phyloP scores from a whole-genome alignment of 495 filamentous ascomycete genomes.

The Terfezia claveryi region DNA sequence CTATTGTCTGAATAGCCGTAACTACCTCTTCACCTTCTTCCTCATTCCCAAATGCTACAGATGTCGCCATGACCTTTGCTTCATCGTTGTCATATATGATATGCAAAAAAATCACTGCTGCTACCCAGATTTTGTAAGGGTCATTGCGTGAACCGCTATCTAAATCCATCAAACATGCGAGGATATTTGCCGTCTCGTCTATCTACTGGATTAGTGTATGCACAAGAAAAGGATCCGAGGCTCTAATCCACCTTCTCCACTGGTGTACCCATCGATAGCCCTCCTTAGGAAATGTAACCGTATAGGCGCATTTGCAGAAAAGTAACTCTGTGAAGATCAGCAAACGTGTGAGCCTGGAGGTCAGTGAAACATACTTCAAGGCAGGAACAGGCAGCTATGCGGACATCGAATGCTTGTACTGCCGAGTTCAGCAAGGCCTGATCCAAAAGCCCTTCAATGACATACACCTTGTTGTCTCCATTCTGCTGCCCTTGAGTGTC shows the following conservation, averaged over 20 bases:
- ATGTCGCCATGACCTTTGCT: slow-evolving; percentile 59
- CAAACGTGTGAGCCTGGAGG: background rate
- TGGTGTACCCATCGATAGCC: slow-evolving; percentile 68
- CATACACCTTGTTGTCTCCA: slow-evolving; percentile 44
- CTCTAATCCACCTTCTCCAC: slow-evolving; percentile 34
- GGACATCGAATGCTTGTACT: slow-evolving; percentile 48
- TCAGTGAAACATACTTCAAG: slow-evolving; percentile 33
- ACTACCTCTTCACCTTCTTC: slow-evolving; percentile 85
- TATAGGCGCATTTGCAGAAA: slow-evolving; percentile 33
- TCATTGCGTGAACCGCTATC: slow-evolving; percentile 38
- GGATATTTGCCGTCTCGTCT: slow-evolving; percentile 59
- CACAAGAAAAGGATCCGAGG: too few species aligned
- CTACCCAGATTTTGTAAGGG: slow-evolving; percentile 82
- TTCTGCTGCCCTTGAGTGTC: slow-evolving; percentile 22
- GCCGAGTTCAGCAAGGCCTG: slow-evolving; percentile 48
- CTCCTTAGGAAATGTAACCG: slow-evolving; percentile 63
- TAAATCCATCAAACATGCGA: slow-evolving; percentile 48
- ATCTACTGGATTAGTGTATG: too few species aligned
- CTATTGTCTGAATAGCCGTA: slow-evolving; percentile 73
- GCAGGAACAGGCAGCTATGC: slow-evolving; percentile 68
- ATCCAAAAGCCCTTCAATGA: slow-evolving; percentile 87
- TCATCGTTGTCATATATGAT: slow-evolving; percentile 64
- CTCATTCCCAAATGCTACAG: slow-evolving; percentile 70
- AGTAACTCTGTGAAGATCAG: slow-evolving; percentile 33
- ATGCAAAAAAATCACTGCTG: slow-evolving; percentile 71